A percentile compares a stretch with the other conserved stretches of the same genome.
These are phyloP conservation scores for Coemansia umbellata DNA, from an alignment of 192 early-diverging fungal genomes.

Conservation along the genomic window DNA sequence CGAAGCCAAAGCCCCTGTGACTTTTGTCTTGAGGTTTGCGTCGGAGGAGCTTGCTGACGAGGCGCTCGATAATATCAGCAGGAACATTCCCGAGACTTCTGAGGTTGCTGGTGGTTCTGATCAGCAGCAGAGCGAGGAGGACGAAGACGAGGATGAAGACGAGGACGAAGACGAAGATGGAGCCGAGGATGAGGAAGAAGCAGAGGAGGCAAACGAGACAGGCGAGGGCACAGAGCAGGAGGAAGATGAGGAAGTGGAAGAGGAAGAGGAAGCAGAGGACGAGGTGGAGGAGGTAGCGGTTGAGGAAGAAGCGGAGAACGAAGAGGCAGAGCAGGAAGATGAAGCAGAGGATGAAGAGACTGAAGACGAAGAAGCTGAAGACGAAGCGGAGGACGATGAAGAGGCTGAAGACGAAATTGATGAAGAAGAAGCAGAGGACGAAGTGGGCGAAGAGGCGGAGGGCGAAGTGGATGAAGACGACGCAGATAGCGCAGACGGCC, in stretches of 20 bases:
- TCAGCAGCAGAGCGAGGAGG: background rate
- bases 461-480: no score
- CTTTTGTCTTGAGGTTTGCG: slow-evolving; percentile 33
- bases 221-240: no score
- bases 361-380: background rate
- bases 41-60: slow-evolving; percentile 20
- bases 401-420: background rate
- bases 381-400: background rate
- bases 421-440: background rate
- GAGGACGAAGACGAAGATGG: background rate
- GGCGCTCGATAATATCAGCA: slow-evolving; percentile 5
- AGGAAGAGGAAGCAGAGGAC: slow-evolving; percentile 7
- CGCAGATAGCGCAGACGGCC: no score
- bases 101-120: background rate
- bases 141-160: slow-evolving; percentile 1
- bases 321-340: background rate
- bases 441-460: background rate
- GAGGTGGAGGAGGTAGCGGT: slow-evolving; percentile 2
- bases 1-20: slow-evolving; percentile 14
- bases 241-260: background rate
- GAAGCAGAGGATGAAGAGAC: background rate
- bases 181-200: background rate
- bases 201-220: no score
- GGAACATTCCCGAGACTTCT: slow-evolving; percentile 5
- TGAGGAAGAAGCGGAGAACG: slow-evolving; percentile 4